Base-by-base conservation (phyloP, 495 filamentous ascomycete genomes). In the Parachaetomium inaequale region DNA sequence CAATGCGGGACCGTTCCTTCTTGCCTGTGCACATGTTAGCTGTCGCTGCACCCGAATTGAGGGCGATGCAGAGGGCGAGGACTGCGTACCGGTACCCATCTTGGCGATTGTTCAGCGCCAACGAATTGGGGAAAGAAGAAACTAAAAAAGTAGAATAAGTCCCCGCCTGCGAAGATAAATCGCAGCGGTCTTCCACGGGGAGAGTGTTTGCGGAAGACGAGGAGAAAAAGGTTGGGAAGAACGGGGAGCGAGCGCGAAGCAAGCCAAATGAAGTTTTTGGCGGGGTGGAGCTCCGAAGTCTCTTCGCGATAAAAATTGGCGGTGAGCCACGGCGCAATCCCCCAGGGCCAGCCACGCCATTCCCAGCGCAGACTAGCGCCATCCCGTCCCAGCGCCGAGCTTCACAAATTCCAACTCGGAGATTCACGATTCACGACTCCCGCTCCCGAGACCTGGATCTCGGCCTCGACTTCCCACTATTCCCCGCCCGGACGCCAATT, bases 1-100 rank as follows among this genome's bases (percentile, higher is more conserved):
- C 81, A 76, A 88, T 87, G 73, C 94, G 87, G 71, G 78, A 79
- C 64, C 83, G 86, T 75, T 98, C 94, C 79, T 97, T 98, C 84
- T 98, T 98, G 67, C 86, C 70, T 72, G 40, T 12, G n/a, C 1
- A 25, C 32, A 7, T 6, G 52, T 70, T 49, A 70, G 65, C 31
- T 14, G 12, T 23, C 8, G 43, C n/a, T 8, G 29, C 12, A 15
- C 14, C 10, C 21, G 19, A 40, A 6, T 23, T 23, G 29, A 43
- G 25, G n/a, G 23, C 19, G 23, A 31, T 11, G 34, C 1, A n/a
- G 12, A 29, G 19, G 43, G 17, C 5, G 51, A 31, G 47, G 28
- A 26, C 7, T 8, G 58, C 62, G 8, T 69, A 72, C 69, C 88
- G 52, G 89, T 92, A 78, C 95, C 95, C 94, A 98, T 98, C 58